Percentiles rank a stretch among this genome's conserved stretches.
These are phyloP conservation scores for Margaritispora aquatica DNA, from an alignment of 495 filamentous ascomycete species.

Conservation along the genomic window DNA sequence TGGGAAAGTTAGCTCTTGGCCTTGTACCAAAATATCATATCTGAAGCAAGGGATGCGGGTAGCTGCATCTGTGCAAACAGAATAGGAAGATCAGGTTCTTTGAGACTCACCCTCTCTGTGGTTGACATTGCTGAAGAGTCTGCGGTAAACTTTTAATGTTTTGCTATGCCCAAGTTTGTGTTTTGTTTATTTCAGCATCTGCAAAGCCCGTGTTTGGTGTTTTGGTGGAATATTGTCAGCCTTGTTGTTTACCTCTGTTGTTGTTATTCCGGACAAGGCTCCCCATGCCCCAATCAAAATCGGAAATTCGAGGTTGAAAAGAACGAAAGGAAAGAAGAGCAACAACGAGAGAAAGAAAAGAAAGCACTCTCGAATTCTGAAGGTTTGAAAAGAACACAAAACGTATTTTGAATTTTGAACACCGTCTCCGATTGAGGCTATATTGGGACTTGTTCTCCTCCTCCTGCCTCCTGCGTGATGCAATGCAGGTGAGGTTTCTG, in stretches of 20 bases:
- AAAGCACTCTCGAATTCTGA: no score
- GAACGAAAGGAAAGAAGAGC: neutral
- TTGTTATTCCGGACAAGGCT: neutral
- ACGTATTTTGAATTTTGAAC: no score
- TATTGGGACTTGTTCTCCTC: neutral
- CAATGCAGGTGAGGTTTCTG: neutral
- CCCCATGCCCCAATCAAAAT: neutral
- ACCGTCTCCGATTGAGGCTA: neutral
- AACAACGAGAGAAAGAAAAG: neutral
- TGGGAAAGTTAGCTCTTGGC: neutral
- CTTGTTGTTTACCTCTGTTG: neutral
- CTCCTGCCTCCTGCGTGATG: neutral
- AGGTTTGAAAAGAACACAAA: no score
- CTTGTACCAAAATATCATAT: neutral
- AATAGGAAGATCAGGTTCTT: neutral
- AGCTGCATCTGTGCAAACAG: neutral
- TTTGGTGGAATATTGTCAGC: neutral
- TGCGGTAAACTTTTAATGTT: neutral
- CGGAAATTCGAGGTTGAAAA: neutral
- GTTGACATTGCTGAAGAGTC: neutral
- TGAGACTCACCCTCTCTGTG: neutral
- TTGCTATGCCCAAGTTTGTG: neutral
- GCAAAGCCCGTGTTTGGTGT: neutral
- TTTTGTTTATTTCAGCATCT: neutral
- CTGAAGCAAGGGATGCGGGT: neutral